Percentiles rank a stretch among this genome's conserved stretches.
These are phyloP conservation scores for Magnaporthales sp. DNA, from an alignment of 2,329 filamentous ascomycete genomes.

Conservation along the genomic window DNA sequence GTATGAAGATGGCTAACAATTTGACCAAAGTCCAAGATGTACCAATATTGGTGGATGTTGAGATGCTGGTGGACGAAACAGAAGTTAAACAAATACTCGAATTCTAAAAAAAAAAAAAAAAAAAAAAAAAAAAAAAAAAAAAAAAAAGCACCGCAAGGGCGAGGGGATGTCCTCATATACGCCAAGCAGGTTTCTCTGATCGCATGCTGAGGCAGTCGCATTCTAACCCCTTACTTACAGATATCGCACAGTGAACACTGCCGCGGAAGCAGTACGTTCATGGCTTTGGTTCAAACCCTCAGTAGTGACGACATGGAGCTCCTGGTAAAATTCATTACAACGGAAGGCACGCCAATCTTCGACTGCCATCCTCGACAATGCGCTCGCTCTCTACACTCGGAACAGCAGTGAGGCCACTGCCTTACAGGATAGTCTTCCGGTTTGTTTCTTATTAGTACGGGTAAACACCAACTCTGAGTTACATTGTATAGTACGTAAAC, in stretches of 20 bases:
- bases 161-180: neutral
- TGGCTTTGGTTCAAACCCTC: neutral
- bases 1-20: neutral
- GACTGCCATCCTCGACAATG: too few relatives aligned
- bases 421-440: neutral
- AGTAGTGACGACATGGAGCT: neutral
- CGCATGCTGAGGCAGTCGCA: neutral
- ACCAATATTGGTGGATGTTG: neutral
- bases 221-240: neutral
- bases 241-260: neutral
- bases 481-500: neutral
- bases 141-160: slow-evolving; percentile 7
- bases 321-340: neutral
- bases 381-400: neutral
- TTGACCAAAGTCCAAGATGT: neutral
- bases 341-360: neutral
- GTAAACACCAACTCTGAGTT: neutral
- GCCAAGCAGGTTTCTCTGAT: neutral
- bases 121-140: neutral
- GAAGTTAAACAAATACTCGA: neutral
- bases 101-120: neutral
- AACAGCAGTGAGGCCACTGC: neutral
- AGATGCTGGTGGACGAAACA: neutral
- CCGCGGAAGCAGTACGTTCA: neutral
- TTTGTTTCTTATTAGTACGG: neutral